phyloP scores from a whole-genome alignment of 441 rosid species.

The Aquilaria agallochum region DNA sequence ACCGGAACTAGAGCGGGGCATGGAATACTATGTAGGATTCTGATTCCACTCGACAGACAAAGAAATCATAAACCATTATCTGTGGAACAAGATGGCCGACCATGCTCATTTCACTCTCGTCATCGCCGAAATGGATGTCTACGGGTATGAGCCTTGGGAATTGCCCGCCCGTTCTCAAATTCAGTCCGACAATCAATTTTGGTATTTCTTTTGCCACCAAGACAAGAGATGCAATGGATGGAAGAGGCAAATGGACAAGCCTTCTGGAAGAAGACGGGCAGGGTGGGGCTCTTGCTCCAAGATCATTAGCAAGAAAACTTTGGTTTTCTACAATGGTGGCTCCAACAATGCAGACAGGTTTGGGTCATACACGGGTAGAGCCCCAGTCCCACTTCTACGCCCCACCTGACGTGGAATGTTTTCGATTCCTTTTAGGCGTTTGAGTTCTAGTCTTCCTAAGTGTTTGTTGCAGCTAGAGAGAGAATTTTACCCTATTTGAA shows the following conservation, averaged over 20 bases:
- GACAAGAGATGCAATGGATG: conserved; percentile 17
- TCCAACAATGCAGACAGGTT: conserved; percentile 14
- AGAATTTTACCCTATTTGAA: too few relatives aligned
- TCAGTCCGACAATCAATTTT: conserved; percentile 19
- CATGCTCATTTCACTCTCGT: neutral
- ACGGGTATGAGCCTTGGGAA: conserved; percentile 47
- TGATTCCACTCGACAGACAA: conserved; percentile 42
- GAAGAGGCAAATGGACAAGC: conserved; percentile 33
- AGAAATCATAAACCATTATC: conserved; percentile 22
- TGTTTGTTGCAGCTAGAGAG: too few relatives aligned
- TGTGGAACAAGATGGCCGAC: conserved; percentile 19
- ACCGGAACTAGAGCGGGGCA: too few relatives aligned
- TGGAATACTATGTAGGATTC: conserved; percentile 6
- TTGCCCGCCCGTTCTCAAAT: conserved; percentile 24
- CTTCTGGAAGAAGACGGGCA: conserved; percentile 54
- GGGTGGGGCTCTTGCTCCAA: conserved; percentile 9
- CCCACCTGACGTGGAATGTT: too few relatives aligned
- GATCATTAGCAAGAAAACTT: conserved; percentile 39
- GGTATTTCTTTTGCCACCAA: conserved; percentile 40
- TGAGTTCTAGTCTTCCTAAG: too few relatives aligned
- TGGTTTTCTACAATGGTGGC: conserved; percentile 39
- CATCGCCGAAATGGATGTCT: conserved; percentile 28
- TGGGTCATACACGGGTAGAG: conserved; percentile 67
- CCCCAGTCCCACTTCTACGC: neutral
- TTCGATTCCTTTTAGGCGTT: too few relatives aligned